A percentile compares a stretch with the other conserved stretches of the same genome.
Evolutionary conservation across 2,329 filamentous ascomycete species (phyloP).

Genomic region (Cordyceps militaris): DNA sequence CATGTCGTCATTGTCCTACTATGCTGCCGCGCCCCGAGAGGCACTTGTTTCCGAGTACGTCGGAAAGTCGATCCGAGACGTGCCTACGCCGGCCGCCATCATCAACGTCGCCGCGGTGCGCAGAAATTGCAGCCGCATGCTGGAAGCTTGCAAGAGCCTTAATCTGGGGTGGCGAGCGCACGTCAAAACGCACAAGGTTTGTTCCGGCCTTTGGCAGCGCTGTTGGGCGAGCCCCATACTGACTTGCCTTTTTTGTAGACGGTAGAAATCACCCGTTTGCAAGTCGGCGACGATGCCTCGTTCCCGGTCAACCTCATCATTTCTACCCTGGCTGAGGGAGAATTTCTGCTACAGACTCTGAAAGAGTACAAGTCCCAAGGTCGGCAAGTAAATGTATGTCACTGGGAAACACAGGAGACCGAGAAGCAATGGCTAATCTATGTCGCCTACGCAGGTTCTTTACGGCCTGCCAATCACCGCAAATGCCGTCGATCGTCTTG

Average conservation of each 20-base stretch:
- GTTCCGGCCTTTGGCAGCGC: not conserved
- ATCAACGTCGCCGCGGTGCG: constrained; percentile 60
- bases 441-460: constrained; percentile 43
- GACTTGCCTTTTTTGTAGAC: constrained; percentile 41
- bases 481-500: constrained; percentile 53
- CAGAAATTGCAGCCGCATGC: constrained; percentile 65
- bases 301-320: constrained; percentile 55
- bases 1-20: constrained; percentile 20
- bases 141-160: constrained; percentile 52
- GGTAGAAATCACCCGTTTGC: constrained; percentile 55
- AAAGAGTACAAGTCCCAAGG: constrained; percentile 47
- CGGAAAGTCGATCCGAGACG: constrained; percentile 50
- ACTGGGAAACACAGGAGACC: no score
- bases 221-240: not conserved
- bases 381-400: constrained; percentile 50
- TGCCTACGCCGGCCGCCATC: constrained; percentile 60
- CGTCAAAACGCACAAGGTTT: constrained; percentile 77
- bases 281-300: constrained; percentile 53
- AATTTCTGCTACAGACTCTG: constrained; percentile 56
- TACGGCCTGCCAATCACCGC: constrained; percentile 65
- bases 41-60: constrained; percentile 29
- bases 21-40: constrained; percentile 20
- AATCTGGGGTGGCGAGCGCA: constrained; percentile 65
- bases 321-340: constrained; percentile 68
- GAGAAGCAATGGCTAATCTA: not conserved